phyloP scores from a whole-genome alignment of 208 protist species.

The Trypanosoma rangeli region DNA sequence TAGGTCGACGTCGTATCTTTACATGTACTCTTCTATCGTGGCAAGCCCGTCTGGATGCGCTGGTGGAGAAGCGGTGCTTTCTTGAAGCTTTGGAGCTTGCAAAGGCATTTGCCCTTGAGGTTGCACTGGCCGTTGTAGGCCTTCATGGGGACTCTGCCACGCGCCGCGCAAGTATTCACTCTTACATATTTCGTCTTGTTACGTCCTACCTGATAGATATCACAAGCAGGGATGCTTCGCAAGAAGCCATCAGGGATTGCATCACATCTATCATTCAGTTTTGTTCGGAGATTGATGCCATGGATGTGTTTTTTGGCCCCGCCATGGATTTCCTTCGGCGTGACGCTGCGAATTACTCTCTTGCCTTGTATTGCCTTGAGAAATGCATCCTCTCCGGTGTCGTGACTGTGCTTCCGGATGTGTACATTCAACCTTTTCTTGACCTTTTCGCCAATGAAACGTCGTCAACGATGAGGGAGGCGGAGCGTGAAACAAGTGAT shows the following conservation, averaged over 20 bases:
- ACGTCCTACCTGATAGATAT: constrained; percentile 34
- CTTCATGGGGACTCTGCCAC: constrained; percentile 33
- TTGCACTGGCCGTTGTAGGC: constrained; percentile 61
- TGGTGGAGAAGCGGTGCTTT: constrained; percentile 45
- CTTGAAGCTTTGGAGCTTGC: constrained; percentile 60
- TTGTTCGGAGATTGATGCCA: constrained; percentile 49
- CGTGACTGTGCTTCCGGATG: constrained; percentile 54
- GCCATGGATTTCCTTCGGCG: constrained; percentile 34
- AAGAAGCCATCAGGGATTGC: not conserved
- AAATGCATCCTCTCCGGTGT: constrained; percentile 36
- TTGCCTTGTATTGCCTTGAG: constrained; percentile 50
- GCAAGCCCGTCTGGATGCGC: constrained; percentile 51
- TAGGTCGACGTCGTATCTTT: constrained; percentile 40
- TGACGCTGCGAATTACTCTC: not conserved
- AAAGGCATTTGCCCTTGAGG: constrained; percentile 57
- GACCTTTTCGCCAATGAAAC: constrained; percentile 34
- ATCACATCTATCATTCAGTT: constrained; percentile 34
- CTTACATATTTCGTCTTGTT: constrained; percentile 50
- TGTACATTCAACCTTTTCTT: constrained; percentile 56
- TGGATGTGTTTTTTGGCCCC: constrained; percentile 60
- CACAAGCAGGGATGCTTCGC: constrained; percentile 2
- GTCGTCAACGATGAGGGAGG: not conserved
- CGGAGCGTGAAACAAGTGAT: not conserved
- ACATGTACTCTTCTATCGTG: constrained; percentile 64
- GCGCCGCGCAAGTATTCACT: constrained; percentile 40